Evolutionary conservation across 2,329 filamentous ascomycete species (phyloP).

Genomic region (Meredithiella fracta): DNA sequence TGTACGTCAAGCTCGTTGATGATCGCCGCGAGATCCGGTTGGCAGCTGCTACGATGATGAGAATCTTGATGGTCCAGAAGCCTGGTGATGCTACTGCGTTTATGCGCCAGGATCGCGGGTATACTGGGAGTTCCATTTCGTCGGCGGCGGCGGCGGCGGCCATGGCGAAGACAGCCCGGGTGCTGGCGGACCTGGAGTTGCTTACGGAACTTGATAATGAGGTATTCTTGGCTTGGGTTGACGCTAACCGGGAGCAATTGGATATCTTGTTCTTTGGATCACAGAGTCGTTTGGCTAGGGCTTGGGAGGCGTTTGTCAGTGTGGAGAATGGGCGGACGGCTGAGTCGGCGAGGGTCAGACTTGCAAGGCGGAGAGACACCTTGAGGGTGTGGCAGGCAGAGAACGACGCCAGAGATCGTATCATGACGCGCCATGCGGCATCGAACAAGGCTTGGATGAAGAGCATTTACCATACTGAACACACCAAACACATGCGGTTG

Average conservation of each 20-base stretch:
- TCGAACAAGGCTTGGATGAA: slow-evolving; percentile 85
- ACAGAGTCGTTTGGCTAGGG: slow-evolving; percentile 41
- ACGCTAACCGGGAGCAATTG: slow-evolving; percentile 60
- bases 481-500: slow-evolving; percentile 76
- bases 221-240: slow-evolving; percentile 75
- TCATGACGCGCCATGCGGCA: slow-evolving; percentile 66
- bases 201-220: slow-evolving; percentile 80
- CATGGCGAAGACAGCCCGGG: slow-evolving; percentile 1
- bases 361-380: slow-evolving; percentile 64
- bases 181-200: slow-evolving; percentile 54
- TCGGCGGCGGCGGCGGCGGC: background rate
- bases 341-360: slow-evolving; percentile 53
- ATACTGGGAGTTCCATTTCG: slow-evolving; percentile 2
- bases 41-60: slow-evolving; percentile 68
- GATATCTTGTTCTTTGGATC: slow-evolving; percentile 69
- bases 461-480: slow-evolving; percentile 85
- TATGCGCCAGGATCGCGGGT: slow-evolving; percentile 48
- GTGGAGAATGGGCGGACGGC: slow-evolving; percentile 67
- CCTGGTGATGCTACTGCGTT: slow-evolving; percentile 63
- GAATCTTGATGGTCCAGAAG: slow-evolving; percentile 88
- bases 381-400: slow-evolving; percentile 66
- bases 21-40: slow-evolving; percentile 48
- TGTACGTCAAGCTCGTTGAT: slow-evolving; percentile 78
- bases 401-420: slow-evolving; percentile 49
- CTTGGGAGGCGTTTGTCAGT: slow-evolving; percentile 77